Base-by-base conservation (phyloP, 2,329 filamentous ascomycete species). In the Fusarium coicis region DNA sequence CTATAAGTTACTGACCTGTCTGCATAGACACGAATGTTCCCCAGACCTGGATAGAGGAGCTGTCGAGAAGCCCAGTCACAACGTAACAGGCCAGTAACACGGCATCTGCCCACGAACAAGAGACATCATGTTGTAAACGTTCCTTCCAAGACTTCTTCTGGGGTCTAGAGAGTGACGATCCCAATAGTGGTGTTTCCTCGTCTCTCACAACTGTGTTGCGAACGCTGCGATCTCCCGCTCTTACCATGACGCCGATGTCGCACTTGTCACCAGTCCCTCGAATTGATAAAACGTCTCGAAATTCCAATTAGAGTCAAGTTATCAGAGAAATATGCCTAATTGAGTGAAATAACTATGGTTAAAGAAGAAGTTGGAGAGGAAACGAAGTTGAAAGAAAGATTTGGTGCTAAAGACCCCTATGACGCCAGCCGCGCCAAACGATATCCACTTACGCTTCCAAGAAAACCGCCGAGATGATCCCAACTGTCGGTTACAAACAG, bases 1-100 rank as follows among this genome's bases (percentile, higher is more conserved):
- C 18, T 34, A 30, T 26, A 40, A 47, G n/a, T 12, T 15, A 81
- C 84, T 72, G 76, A 89, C 92, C 93, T 44, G 93, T 95, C 80
- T 95, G 93, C 93, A 95, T 95, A 78, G 91, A 93, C 40, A 94
- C 93, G 77, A 96, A 96, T 3, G 91, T 91, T 16, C 93, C 92
- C 91, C 92, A 95, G 46, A 92, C 92, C 61, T 91, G 91, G 46
- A 93, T 92, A 3, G 92, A 90, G 4, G 92, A 90, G 81, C 92
- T 93, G 82, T 96, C 93, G 18, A 94, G 86, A 7, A 96, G 84
- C 8, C 93, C 93, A 0, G 93, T 95, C 77, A 94, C 91, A 70
- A 93, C 83, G 79, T 95, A 95, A 81, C 92, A 94, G 46, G 89
- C 83, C 7, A 96, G 84, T 46, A 96, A 85, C 15, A 94, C 84